These are phyloP conservation scores for Arthrobotrys sphaeroides DNA, from an alignment of 2,329 filamentous ascomycete genomes.

Conservation along the genomic window DNA sequence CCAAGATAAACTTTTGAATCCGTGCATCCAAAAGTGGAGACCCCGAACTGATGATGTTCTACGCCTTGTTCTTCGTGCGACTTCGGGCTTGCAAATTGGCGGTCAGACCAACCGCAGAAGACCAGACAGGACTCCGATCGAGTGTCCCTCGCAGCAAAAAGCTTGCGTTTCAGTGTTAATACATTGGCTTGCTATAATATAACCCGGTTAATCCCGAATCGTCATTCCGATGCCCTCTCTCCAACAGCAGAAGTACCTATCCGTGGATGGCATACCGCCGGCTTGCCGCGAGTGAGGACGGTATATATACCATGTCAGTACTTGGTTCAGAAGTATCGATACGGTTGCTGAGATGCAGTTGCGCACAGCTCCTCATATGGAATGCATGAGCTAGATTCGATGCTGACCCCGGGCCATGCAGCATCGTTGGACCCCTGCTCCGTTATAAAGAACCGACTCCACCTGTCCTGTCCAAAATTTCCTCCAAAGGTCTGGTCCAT, in stretches of 20 bases:
- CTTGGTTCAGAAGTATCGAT: neutral
- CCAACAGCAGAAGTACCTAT: neutral
- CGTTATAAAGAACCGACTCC: conserved; percentile 50
- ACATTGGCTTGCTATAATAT: conserved; percentile 27
- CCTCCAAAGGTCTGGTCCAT: conserved; percentile 39
- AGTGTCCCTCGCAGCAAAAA: neutral
- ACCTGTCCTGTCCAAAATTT: conserved; percentile 52
- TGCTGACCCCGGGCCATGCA: conserved; percentile 30
- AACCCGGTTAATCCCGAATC: conserved; percentile 39
- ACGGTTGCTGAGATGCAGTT: conserved; percentile 17
- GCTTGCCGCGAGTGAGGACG: neutral
- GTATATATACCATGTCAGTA: neutral
- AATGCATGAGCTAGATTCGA: conserved; percentile 33
- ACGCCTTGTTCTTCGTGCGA: conserved; percentile 31
- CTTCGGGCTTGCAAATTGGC: neutral
- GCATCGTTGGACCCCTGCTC: conserved; percentile 32
- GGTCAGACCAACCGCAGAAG: conserved; percentile 3
- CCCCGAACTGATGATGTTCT: conserved; percentile 24
- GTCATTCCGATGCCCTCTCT: neutral
- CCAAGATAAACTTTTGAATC: conserved; percentile 29
- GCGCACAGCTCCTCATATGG: neutral
- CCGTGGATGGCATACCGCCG: neutral
- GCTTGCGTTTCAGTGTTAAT: conserved; percentile 32
- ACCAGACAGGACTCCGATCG: neutral
- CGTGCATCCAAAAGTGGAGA: conserved; percentile 47